Base-by-base conservation (phyloP, 75 land plant species). In the Adiantum capillusveneris region DNA sequence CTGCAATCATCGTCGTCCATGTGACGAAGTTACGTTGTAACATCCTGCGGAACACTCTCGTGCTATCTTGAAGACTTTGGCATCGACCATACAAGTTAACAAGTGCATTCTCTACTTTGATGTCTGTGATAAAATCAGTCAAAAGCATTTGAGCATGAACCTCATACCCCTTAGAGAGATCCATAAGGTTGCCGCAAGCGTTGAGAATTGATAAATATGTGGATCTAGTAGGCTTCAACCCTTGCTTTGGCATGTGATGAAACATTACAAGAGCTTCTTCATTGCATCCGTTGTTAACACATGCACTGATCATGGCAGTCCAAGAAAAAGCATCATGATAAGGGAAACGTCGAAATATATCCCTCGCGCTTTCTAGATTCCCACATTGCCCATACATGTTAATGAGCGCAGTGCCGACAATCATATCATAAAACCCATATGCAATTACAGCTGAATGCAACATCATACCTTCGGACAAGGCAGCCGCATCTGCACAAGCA, bases 1-100 rank as follows among this genome's bases (percentile, higher is more conserved):
- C 85, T 0, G 75, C 65, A 11, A 85, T 69, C 52, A 85, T 58
- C 13, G 75, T 83, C 59, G 68, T 83, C 87, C 90, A 86, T 25
- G 84, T 57, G n/a, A 67, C 74, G 12, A 51, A 42, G 25, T 71
- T 55, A 12, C 73, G 43, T 29, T 53, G 34, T 22, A 30, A 26
- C 63, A 58, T 58, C 37, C 41, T 58, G 49, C 27, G 29, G 25
- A 72, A 72, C 75, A 72, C 31, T 26, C 29, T 31, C 6, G 55
- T 59, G 24, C 55, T 64, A 60, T 44, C 41, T 22, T 45, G 52
- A 1, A 55, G 31, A 31, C 29, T 20, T 16, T 81, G 76, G 48
- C 79, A 74, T 45, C 68, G 71, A 39, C 67, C 67, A 51, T 80
- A 84, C 77, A 71, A 74, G 45, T 71, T 60, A 19, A 84, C 65